Base-by-base conservation (phyloP, 805 yeast species). In the Lipomyces mesembrius region DNA sequence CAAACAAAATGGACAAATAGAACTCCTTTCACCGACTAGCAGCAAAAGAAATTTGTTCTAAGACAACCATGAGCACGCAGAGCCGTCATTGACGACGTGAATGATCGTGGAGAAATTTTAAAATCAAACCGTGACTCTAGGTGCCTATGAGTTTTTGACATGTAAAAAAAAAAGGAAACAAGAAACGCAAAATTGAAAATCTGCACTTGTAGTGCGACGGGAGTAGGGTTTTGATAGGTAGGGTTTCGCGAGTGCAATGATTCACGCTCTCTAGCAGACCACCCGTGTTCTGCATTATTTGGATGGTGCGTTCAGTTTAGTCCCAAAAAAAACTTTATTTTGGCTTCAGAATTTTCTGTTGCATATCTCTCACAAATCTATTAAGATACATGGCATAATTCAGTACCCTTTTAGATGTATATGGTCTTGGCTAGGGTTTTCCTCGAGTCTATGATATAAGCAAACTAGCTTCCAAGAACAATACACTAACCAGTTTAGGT, bases 1-100 rank as follows among this genome's bases (percentile, higher is more conserved):
- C 27, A 27, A 25, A 11, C n/a, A 34, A 14, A 56, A 56, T 56
- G 59, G 59, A 56, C 59, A 56, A 25, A 14, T 56, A 56, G 59
- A 56, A 56, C 59, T 22, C 58, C 43, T 20, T 25, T 32, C 43
- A 7, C 58, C 22, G 9, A 4, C 11, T 17, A 25, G n/a, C 32
- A 20, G 32, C 59, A 34, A 22, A 22, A 3, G 29, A 22, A 20
- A 29, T 29, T 56, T 56, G 25, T 17, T 56, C 59, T 56, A 22
- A 56, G 59, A 20, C 59, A 56, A 56, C 59, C 59, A 39, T 56
- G 59, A 56, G 59, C 59, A 56, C 59, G 59, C 59, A 56, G 59
- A 56, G 43, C 59, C 59, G 49, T 56, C 59, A 56, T 56, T 20
- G 59, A 56, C 59, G 59, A 39, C 59, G 49, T 56, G 59, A 56